These are phyloP conservation scores for Aspergillus sp. DNA, from an alignment of 2,329 filamentous ascomycete genomes.

Conservation along the genomic window DNA sequence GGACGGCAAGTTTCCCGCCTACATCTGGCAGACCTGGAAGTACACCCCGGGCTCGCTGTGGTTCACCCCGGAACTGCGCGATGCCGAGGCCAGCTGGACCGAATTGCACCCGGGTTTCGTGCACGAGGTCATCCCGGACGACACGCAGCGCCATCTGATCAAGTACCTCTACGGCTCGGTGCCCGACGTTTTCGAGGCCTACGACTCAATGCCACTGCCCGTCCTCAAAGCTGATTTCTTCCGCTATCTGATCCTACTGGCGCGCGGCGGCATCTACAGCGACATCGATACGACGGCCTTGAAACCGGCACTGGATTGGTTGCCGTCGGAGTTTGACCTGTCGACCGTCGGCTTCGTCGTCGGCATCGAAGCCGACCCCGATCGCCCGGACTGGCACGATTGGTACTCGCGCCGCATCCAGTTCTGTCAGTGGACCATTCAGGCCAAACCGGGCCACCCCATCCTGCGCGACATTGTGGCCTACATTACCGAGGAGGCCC, in stretches of 20 bases:
- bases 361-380: slow-evolving; percentile 94
- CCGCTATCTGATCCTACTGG: slow-evolving; percentile 71
- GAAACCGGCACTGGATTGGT: slow-evolving; percentile 81
- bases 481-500: slow-evolving; percentile 78
- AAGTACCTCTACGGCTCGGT: slow-evolving; percentile 81
- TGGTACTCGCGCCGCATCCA: slow-evolving; percentile 97
- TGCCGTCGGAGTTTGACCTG: slow-evolving; percentile 74
- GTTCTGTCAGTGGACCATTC: slow-evolving; percentile 99
- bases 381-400: slow-evolving; percentile 85
- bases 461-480: slow-evolving; percentile 84
- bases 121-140: slow-evolving; percentile 95
- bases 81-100: slow-evolving; percentile 86
- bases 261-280: slow-evolving; percentile 78
- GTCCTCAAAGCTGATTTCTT: slow-evolving; percentile 80
- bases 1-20: slow-evolving; percentile 85
- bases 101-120: slow-evolving; percentile 85
- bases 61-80: slow-evolving; percentile 73
- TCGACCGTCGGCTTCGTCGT: slow-evolving; percentile 81
- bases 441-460: slow-evolving; percentile 90
- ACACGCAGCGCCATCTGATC: slow-evolving; percentile 77
- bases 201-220: slow-evolving; percentile 68
- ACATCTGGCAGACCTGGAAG: slow-evolving; percentile 99
- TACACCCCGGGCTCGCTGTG: slow-evolving; percentile 72
- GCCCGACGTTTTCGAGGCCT: slow-evolving; percentile 76
- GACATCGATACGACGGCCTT: slow-evolving; percentile 91